phyloP scores from a whole-genome alignment of 2,329 filamentous ascomycete species.

The Biscogniauxia sp. region DNA sequence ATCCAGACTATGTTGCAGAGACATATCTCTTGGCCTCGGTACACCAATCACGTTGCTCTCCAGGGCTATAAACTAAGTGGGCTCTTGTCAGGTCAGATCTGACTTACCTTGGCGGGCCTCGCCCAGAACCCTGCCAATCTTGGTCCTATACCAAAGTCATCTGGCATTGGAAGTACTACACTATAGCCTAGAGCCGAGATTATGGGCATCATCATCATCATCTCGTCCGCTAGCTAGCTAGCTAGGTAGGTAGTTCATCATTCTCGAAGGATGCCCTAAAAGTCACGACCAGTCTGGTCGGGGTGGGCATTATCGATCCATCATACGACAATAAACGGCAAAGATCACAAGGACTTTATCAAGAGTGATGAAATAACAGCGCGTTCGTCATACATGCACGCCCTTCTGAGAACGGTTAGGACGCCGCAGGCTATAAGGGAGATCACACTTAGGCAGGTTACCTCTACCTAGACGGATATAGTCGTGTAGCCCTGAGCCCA shows the following conservation, averaged over 20 bases:
- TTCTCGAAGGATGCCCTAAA: background rate
- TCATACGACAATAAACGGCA: background rate
- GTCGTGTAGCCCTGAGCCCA: background rate
- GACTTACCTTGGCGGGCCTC: background rate
- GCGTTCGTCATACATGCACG: background rate
- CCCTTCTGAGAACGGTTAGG: background rate
- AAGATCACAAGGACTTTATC: background rate
- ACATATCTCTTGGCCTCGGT: background rate
- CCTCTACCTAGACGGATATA: background rate
- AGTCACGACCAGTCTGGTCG: background rate
- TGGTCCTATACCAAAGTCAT: background rate
- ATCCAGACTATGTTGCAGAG: background rate
- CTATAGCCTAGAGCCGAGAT: background rate
- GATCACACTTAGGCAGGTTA: background rate
- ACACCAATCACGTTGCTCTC: background rate
- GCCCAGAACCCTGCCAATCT: background rate
- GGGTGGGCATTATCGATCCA: background rate
- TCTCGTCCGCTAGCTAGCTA: background rate
- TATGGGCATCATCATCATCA: background rate
- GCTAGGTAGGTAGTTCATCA: too few species aligned
- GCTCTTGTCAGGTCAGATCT: background rate
- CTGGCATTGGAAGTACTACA: background rate
- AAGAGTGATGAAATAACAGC: background rate
- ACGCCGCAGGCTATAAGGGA: background rate
- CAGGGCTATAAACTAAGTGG: background rate